phyloP scores from a whole-genome alignment of 495 filamentous ascomycete genomes.

The Xylaria flabelliformis region DNA sequence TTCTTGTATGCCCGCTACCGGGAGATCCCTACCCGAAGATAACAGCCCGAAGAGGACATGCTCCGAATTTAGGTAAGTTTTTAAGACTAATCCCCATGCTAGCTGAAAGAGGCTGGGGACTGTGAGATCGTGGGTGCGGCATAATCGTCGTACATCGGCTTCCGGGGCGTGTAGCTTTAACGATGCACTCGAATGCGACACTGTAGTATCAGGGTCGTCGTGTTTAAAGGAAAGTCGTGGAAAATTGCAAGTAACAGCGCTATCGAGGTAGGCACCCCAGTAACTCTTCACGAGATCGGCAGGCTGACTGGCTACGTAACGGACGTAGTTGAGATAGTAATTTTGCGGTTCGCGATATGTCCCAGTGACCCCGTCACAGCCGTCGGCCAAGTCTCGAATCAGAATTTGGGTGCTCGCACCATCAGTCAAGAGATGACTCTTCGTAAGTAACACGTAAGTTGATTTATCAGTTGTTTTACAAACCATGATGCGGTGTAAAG shows the following conservation, averaged over 20 bases:
- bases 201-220: not conserved
- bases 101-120: constrained; percentile 46
- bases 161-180: constrained; percentile 4
- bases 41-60: constrained; percentile 62
- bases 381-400: constrained; percentile 11
- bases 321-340: constrained; percentile 12
- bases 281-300: constrained; percentile 41
- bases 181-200: constrained; percentile 5
- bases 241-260: constrained; percentile 59
- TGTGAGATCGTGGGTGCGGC: constrained; percentile 32
- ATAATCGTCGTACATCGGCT: constrained; percentile 2
- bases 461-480: constrained; percentile 15
- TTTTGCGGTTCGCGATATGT: not conserved
- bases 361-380: constrained; percentile 3
- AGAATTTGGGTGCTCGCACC: constrained; percentile 11
- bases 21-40: constrained; percentile 54
- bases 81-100: constrained; percentile 49
- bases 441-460: constrained; percentile 10
- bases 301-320: constrained; percentile 2
- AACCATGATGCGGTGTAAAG: constrained; percentile 32
- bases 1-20: constrained; percentile 51
- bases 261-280: constrained; percentile 59
- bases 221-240: constrained; percentile 36
- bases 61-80: constrained; percentile 42
- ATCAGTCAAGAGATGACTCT: constrained; percentile 14